These are phyloP conservation scores for Diaporthe humulicola DNA, from an alignment of 2,329 filamentous ascomycete species.

Conservation along the genomic window DNA sequence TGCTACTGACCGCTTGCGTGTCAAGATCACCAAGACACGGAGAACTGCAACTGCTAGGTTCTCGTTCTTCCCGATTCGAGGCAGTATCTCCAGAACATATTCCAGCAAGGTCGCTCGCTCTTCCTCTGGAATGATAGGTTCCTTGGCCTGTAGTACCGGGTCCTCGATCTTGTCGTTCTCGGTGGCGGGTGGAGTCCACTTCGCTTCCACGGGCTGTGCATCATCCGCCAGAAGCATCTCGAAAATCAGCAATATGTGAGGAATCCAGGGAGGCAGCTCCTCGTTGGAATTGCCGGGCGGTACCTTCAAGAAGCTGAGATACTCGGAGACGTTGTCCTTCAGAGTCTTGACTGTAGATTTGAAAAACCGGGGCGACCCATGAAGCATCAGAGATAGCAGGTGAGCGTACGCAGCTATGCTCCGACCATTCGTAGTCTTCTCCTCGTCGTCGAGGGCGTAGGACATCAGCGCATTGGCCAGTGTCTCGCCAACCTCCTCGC, in stretches of 20 bases:
- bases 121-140: constrained; percentile 72
- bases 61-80: constrained; percentile 89
- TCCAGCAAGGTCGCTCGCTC: constrained; percentile 81
- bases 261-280: constrained; percentile 91
- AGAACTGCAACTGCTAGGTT: constrained; percentile 85
- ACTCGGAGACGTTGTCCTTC: constrained; percentile 80
- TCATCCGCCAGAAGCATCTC: constrained; percentile 94
- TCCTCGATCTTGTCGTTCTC: constrained; percentile 63
- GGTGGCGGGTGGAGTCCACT: constrained; percentile 73
- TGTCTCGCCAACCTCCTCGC: constrained; percentile 84
- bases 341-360: constrained; percentile 79
- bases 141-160: constrained; percentile 70
- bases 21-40: constrained; percentile 88
- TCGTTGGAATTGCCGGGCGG: constrained; percentile 76
- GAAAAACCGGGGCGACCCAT: constrained; percentile 84
- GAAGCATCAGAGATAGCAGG: constrained; percentile 87
- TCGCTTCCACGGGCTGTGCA: constrained; percentile 80
- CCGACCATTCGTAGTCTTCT: constrained; percentile 72
- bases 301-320: constrained; percentile 84
- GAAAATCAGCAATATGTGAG: constrained; percentile 88
- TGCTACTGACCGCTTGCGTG: constrained; percentile 82
- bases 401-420: constrained; percentile 91
- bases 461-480: constrained; percentile 87
- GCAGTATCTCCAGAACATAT: constrained; percentile 84
- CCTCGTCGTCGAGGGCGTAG: constrained; percentile 70